Evolutionary conservation across 345 rosid genomes (phyloP).

Genomic region (Psidium guajava): DNA sequence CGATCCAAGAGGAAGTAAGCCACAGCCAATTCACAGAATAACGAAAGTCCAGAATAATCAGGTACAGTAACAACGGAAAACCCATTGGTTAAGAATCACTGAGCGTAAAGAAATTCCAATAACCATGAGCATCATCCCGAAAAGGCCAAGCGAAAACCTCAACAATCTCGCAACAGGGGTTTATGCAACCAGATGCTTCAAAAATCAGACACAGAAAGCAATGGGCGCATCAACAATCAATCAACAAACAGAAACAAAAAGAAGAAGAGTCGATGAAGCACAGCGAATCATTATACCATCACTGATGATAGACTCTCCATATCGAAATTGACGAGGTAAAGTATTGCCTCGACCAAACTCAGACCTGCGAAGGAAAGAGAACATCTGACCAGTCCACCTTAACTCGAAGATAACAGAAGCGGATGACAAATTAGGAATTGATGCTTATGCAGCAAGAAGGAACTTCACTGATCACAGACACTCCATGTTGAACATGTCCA

Average conservation of each 20-base stretch:
- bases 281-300: not conserved
- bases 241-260: not conserved
- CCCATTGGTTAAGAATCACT: too few species aligned
- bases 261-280: not conserved
- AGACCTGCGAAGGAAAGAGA: not conserved
- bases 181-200: not conserved
- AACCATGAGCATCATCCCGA: not conserved
- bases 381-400: not conserved
- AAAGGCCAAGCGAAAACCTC: not conserved
- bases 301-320: too few species aligned
- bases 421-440: not conserved
- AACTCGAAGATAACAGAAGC: not conserved
- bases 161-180: not conserved
- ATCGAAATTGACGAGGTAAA: too few species aligned
- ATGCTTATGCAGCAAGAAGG: not conserved
- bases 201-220: not conserved
- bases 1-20: too few species aligned
- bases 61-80: too few species aligned
- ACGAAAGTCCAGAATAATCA: too few species aligned
- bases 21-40: too few species aligned
- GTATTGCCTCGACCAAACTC: too few species aligned
- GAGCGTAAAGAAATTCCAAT: not conserved
- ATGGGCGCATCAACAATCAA: not conserved
- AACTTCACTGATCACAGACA: not conserved
- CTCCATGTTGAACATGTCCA: not conserved